phyloP scores from a whole-genome alignment of 257 asterid species.

The Primulina eburnea region DNA sequence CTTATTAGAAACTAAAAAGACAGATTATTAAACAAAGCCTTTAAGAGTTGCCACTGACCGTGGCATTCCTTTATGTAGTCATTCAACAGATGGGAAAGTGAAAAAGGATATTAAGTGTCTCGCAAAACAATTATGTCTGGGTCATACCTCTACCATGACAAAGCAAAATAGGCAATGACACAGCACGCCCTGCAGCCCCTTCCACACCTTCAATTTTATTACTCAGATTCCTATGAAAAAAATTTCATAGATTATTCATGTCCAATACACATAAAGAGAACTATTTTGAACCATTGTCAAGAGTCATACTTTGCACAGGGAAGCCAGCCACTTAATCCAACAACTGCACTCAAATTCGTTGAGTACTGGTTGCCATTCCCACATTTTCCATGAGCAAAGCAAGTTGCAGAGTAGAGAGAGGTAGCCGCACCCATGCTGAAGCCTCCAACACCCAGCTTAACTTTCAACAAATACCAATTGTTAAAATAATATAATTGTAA shows the following conservation, averaged over 20 bases:
- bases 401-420: constrained; percentile 73
- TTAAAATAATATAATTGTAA: not conserved
- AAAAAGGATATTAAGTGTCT: not conserved
- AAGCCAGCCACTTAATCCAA: constrained; percentile 95
- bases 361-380: constrained; percentile 64
- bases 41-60: not conserved
- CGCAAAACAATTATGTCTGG: not conserved
- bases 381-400: constrained; percentile 60
- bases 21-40: not conserved
- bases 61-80: not conserved
- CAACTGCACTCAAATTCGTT: constrained; percentile 61
- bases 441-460: constrained; percentile 87
- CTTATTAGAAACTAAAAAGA: not conserved
- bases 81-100: not conserved
- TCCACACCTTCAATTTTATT: constrained; percentile 48
- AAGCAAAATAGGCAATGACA: constrained; percentile 73
- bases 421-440: constrained; percentile 96
- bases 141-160: constrained; percentile 81
- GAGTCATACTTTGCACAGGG: constrained; percentile 74
- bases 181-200: constrained; percentile 66
- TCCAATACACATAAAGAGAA: constrained; percentile 15
- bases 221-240: constrained; percentile 48
- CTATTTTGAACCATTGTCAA: constrained; percentile 10
- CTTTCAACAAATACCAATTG: constrained; percentile 35
- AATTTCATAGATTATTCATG: not conserved